Evolutionary conservation across 352 stramenopile genomes (phyloP).

Genomic region (Phytophthora citrophthora): DNA sequence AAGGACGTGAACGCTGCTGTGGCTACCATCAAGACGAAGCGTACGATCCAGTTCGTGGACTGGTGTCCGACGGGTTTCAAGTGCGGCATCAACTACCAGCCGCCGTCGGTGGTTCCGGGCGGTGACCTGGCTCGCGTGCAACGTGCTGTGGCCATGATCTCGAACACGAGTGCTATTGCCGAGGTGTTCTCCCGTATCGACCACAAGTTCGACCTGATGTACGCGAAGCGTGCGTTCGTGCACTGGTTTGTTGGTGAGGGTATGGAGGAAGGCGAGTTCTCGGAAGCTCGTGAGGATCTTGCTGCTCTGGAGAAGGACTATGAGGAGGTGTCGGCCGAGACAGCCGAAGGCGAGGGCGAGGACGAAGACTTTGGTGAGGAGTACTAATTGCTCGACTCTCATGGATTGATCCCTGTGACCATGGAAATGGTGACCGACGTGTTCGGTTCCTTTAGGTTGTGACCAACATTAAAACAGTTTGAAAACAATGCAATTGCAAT

Average conservation of each 20-base stretch:
- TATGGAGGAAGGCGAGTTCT: constrained; percentile 99
- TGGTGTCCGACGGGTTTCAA: constrained; percentile 99
- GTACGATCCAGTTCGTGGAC: constrained; percentile 99
- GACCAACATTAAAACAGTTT: not conserved
- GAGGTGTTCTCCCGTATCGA: constrained; percentile 50
- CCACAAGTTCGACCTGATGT: constrained; percentile 41
- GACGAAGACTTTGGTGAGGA: constrained; percentile 94
- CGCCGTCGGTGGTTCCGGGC: constrained; percentile 95
- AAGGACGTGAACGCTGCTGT: constrained; percentile 97
- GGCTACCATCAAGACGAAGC: constrained; percentile 99
- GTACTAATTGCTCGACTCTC: no score
- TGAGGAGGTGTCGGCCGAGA: constrained; percentile 99
- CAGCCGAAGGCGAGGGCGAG: constrained; percentile 96
- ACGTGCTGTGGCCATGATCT: constrained; percentile 98
- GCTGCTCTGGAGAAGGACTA: constrained; percentile 93
- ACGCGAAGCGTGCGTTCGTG: constrained; percentile 93
- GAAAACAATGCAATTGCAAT: constrained; percentile 2
- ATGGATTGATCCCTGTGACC: no score
- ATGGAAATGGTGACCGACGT: no score
- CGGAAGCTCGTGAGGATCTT: constrained; percentile 98
- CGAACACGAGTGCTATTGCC: constrained; percentile 98
- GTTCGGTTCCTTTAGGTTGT: no score
- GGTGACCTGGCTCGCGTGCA: constrained; percentile 97
- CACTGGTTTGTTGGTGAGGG: constrained; percentile 99
- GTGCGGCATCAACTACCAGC: constrained; percentile 76